phyloP scores from a whole-genome alignment of 352 stramenopile species.

The Phytophthora pisi region DNA sequence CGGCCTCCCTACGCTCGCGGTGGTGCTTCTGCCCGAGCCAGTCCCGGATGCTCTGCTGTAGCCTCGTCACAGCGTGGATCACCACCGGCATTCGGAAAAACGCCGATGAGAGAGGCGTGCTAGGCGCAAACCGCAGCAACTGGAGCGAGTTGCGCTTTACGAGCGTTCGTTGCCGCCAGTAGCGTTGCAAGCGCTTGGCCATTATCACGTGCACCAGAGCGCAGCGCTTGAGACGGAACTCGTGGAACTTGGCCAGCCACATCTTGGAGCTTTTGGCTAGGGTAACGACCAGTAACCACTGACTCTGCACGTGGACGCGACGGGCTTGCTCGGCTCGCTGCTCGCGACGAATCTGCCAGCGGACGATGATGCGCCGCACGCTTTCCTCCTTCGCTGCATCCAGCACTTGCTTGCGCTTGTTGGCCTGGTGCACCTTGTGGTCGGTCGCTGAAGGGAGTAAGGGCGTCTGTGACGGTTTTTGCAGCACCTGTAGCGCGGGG shows the following conservation, averaged over 20 bases:
- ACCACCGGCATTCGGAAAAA: constrained; percentile 63
- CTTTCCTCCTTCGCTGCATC: constrained; percentile 49
- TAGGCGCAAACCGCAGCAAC: constrained; percentile 17
- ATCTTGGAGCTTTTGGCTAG: constrained; percentile 41
- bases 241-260: constrained; percentile 52
- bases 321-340: constrained; percentile 40
- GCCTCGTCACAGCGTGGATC: constrained; percentile 42
- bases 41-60: constrained; percentile 48
- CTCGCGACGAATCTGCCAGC: constrained; percentile 57
- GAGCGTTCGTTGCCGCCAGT: constrained; percentile 49
- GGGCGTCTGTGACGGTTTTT: constrained; percentile 57
- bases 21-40: constrained; percentile 46
- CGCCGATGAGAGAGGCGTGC: constrained; percentile 37
- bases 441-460: constrained; percentile 63
- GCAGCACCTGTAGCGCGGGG: constrained; percentile 39
- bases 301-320: constrained; percentile 50
- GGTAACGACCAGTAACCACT: constrained; percentile 60
- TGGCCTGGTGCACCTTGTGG: constrained; percentile 49
- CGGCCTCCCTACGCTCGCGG: constrained; percentile 22
- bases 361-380: constrained; percentile 44
- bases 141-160: constrained; percentile 32
- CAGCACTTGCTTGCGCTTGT: constrained; percentile 58
- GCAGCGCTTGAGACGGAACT: constrained; percentile 48
- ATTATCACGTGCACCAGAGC: constrained; percentile 47
- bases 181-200: constrained; percentile 59